A percentile compares a stretch with the other conserved stretches of the same genome.
Conservation (phyloP, 495 filamentous ascomycete species). For the Penicillium longicatenatum region DNA sequence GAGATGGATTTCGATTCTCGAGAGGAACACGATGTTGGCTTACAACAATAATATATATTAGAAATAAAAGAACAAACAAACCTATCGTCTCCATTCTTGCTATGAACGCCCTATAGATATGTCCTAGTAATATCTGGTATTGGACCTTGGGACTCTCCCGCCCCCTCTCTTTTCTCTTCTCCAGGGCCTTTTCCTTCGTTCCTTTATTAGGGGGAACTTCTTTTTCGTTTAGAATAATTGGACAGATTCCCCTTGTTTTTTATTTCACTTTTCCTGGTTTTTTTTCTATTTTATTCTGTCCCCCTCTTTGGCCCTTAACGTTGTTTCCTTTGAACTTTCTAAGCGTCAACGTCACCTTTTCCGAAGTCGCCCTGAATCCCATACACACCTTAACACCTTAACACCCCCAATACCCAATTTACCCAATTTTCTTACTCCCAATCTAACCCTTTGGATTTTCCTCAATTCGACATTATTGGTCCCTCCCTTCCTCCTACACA, state of each 20-base stretch:
- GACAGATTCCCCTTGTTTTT: not conserved
- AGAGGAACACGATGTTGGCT: too few species aligned
- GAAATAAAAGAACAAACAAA: not conserved
- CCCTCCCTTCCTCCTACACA: not conserved
- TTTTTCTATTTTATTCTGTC: not conserved
- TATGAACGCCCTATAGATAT: not conserved
- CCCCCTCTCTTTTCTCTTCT: not conserved
- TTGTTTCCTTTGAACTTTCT: not conserved
- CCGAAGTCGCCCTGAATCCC: not conserved
- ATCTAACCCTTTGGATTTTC: not conserved
- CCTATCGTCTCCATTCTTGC: too few species aligned
- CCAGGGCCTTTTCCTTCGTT: not conserved
- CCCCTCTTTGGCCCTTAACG: not conserved
- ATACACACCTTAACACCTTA: not conserved
- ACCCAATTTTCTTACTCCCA: not conserved
- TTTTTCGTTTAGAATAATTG: not conserved
- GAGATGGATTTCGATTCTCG: too few species aligned
- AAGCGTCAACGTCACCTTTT: not conserved
- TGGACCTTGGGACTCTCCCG: not conserved
- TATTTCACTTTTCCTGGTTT: not conserved
- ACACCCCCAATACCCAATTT: not conserved
- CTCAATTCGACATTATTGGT: constrained; percentile 6
- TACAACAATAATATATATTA: not conserved
- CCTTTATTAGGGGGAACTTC: not conserved
- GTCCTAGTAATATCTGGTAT: not conserved